Evolutionary conservation across 2,329 filamentous ascomycete genomes (phyloP).

Genomic region (Sarocladium kiliense): DNA sequence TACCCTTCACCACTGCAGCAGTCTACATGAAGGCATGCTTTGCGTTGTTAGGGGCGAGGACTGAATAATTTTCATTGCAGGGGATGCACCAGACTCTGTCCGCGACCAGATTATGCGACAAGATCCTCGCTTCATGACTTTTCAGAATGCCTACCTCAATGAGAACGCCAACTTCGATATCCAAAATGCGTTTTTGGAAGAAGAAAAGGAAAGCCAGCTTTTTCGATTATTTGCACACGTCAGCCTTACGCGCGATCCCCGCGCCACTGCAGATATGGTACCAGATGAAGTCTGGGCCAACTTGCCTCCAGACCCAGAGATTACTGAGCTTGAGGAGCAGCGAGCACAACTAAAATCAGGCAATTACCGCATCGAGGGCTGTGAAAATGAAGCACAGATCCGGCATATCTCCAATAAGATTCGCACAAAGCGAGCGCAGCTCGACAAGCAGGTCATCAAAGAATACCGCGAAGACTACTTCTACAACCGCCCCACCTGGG

Average conservation of each 20-base stretch:
- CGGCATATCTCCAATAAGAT: conserved; percentile 18
- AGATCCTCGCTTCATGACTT: conserved; percentile 21
- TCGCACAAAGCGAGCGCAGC: conserved; percentile 15
- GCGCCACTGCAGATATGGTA: conserved; percentile 22
- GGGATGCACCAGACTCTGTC: conserved; percentile 20
- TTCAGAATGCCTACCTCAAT: conserved; percentile 23
- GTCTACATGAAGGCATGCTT: not conserved
- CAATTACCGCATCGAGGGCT: conserved; percentile 17
- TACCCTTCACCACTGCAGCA: not conserved
- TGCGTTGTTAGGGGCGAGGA: not conserved
- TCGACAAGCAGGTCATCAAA: conserved; percentile 14
- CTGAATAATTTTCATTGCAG: conserved; percentile 12
- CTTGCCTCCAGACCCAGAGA: conserved; percentile 20
- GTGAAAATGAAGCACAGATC: conserved; percentile 19
- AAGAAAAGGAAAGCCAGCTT: conserved; percentile 17
- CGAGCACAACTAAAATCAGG: conserved; percentile 19
- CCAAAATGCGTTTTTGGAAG: conserved; percentile 22
- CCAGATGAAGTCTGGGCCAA: conserved; percentile 22
- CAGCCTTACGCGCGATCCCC: conserved; percentile 22
- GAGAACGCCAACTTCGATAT: conserved; percentile 23
- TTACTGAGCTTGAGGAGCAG: conserved; percentile 17
- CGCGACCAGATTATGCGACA: conserved; percentile 24
- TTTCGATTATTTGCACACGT: conserved; percentile 18
- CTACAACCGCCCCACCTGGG: conserved; percentile 19
- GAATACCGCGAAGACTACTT: conserved; percentile 24